Evolutionary conservation across 2,329 filamentous ascomycete species (phyloP).

Genomic region (Calonectria pteridis): DNA sequence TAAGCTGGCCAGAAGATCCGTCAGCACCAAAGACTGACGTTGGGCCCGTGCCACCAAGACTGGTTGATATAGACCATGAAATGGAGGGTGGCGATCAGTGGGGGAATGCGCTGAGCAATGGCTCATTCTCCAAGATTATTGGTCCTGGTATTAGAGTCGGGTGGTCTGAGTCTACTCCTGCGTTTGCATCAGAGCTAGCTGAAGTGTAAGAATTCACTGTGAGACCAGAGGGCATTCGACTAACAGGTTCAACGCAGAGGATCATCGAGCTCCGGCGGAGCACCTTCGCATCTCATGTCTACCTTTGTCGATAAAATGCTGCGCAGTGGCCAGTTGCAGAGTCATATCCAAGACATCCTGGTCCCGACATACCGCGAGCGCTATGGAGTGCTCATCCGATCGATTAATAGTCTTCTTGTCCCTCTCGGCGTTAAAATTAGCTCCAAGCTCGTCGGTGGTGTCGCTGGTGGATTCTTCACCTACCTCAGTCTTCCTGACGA

Average conservation of each 20-base stretch:
- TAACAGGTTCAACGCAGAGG: background rate
- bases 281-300: background rate
- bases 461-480: slow-evolving; percentile 15
- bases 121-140: slow-evolving; percentile 75
- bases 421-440: background rate
- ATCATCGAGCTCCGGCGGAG: background rate
- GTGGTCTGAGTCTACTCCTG: slow-evolving; percentile 20
- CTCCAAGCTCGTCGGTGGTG: background rate
- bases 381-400: background rate
- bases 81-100: slow-evolving; percentile 51
- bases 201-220: background rate
- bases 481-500: background rate
- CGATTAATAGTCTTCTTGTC: background rate
- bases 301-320: background rate
- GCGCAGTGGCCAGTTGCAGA: background rate
- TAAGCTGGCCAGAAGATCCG: slow-evolving; percentile 69
- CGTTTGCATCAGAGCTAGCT: background rate
- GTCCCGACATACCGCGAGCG: background rate
- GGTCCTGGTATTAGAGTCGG: slow-evolving; percentile 71
- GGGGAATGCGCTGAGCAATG: slow-evolving; percentile 75
- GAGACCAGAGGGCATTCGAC: background rate
- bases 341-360: background rate
- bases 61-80: slow-evolving; percentile 6
- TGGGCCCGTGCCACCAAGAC: slow-evolving; percentile 1
- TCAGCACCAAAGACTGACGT: slow-evolving; percentile 51